Evolutionary conservation across 805 yeast genomes (phyloP).

Genomic region (Spathaspora girioi): DNA sequence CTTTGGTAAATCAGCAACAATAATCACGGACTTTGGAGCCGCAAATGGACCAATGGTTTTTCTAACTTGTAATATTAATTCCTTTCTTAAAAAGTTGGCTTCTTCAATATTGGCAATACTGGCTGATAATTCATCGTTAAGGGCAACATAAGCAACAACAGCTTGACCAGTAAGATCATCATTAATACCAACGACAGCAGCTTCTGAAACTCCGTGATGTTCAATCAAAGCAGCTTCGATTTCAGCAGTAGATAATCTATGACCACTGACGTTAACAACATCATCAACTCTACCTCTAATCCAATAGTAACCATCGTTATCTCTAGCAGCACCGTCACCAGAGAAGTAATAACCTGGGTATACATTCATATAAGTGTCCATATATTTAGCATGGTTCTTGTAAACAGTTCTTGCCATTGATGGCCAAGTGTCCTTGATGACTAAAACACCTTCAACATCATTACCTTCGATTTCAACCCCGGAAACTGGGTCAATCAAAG

Average conservation of each 20-base stretch:
- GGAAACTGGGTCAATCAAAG: conserved; percentile 67
- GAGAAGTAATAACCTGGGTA: conserved; percentile 81
- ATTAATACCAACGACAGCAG: conserved; percentile 80
- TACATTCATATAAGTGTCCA: conserved; percentile 80
- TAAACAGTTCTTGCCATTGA: conserved; percentile 81
- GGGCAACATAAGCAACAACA: conserved; percentile 75
- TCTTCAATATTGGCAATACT: conserved; percentile 48
- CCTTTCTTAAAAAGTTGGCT: conserved; percentile 53
- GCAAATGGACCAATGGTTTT: conserved; percentile 84
- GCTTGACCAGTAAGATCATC: conserved; percentile 88
- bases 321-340: conserved; percentile 89
- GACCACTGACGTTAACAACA: conserved; percentile 85
- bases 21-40: conserved; percentile 70
- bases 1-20: conserved; percentile 78
- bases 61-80: conserved; percentile 65
- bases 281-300: conserved; percentile 85
- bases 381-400: conserved; percentile 68
- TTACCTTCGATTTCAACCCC: conserved; percentile 68
- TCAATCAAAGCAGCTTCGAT: conserved; percentile 80
- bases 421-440: conserved; percentile 74
- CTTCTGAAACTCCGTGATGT: conserved; percentile 66
- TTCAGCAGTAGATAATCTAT: conserved; percentile 84
- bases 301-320: conserved; percentile 81
- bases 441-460: conserved; percentile 79
- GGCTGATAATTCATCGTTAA: conserved; percentile 48